Conservation (phyloP, 2,329 filamentous ascomycete species). For the Aspergillus udagawae region DNA sequence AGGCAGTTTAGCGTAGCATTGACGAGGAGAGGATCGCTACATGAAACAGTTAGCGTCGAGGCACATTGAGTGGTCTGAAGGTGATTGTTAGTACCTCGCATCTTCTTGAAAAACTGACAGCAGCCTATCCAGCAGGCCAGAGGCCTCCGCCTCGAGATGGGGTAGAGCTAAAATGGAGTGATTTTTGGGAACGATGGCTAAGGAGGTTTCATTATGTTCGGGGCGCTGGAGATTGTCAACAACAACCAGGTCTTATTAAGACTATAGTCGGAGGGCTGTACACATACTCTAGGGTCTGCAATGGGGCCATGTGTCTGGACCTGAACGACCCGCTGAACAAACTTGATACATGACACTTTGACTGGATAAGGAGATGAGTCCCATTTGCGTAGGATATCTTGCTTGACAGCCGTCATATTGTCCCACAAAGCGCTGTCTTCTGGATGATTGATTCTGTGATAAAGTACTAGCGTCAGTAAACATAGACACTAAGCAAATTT, state of each 20-base stretch:
- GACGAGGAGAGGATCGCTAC: constrained; percentile 78
- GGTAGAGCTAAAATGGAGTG: constrained; percentile 75
- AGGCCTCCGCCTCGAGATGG: constrained; percentile 87
- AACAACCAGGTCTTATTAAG: constrained; percentile 3
- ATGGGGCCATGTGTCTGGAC: constrained; percentile 83
- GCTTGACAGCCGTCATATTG: constrained; percentile 82
- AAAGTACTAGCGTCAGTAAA: constrained; percentile 30
- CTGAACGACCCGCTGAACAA: constrained; percentile 87
- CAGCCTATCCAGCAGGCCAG: constrained; percentile 83
- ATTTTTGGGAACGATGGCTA: constrained; percentile 77
- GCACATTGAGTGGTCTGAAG: not conserved
- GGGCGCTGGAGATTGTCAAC: constrained; percentile 50
- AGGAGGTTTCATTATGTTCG: constrained; percentile 76
- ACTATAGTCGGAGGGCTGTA: not conserved
- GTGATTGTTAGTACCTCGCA: constrained; percentile 56
- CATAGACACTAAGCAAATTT: not conserved
- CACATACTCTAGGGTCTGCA: constrained; percentile 73
- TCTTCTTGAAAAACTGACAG: constrained; percentile 81
- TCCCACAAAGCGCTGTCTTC: constrained; percentile 82
- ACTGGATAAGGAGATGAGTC: constrained; percentile 72
- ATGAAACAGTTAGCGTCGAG: constrained; percentile 4
- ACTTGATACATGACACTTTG: constrained; percentile 94
- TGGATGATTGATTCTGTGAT: constrained; percentile 74
- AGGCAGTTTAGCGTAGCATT: constrained; percentile 90
- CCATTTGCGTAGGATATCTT: constrained; percentile 83